Evolutionary conservation across 768 basidiomycete genomes (phyloP).

Genomic region (Termitomyces sp.): DNA sequence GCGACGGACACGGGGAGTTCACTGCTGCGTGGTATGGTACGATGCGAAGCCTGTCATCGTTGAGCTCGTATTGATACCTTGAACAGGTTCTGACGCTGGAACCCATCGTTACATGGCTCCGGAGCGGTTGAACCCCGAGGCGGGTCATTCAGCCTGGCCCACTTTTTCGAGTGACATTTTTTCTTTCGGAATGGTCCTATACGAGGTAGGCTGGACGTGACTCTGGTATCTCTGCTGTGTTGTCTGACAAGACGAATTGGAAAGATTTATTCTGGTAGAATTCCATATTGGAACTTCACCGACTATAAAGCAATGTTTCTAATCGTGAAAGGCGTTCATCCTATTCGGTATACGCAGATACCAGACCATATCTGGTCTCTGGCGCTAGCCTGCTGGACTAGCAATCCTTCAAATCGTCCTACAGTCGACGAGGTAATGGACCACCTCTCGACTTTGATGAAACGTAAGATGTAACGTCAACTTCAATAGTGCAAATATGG

Average conservation of each 20-base stretch:
- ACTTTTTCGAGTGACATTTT: conserved; percentile 9
- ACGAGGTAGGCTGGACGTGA: conserved; percentile 1
- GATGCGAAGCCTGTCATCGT: neutral
- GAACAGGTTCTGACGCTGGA: conserved; percentile 1
- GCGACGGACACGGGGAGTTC: neutral
- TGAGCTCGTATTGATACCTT: neutral
- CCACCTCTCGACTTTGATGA: neutral
- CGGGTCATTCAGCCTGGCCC: neutral
- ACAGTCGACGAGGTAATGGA: neutral
- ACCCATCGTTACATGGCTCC: conserved; percentile 8
- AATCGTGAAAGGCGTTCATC: neutral
- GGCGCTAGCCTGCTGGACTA: neutral
- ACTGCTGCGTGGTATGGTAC: neutral
- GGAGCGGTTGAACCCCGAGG: conserved; percentile 3
- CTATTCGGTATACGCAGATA: neutral
- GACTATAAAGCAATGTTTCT: neutral
- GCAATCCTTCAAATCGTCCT: neutral
- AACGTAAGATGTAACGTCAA: conserved; percentile 5
- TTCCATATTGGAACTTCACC: neutral
- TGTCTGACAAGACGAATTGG: neutral
- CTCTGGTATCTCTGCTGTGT: neutral
- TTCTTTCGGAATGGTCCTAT: conserved; percentile 8
- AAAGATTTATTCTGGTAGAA: neutral
- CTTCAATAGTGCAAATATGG: neutral
- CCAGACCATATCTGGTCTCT: conserved; percentile 2